Evolutionary conservation across 352 stramenopile genomes (phyloP).

Genomic region (Globisporangium spinosum): DNA sequence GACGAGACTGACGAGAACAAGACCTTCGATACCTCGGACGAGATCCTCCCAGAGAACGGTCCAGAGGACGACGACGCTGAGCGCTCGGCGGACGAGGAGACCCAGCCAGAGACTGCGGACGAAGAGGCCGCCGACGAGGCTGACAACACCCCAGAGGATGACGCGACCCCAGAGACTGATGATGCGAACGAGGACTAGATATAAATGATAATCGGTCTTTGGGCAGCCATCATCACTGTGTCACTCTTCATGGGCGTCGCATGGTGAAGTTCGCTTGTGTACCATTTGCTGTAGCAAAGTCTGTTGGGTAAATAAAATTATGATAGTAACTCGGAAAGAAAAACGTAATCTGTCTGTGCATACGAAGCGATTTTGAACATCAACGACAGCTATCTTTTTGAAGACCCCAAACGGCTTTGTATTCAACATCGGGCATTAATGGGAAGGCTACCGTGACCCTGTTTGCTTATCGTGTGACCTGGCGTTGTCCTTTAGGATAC

Average conservation of each 20-base stretch:
- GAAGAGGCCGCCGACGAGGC: neutral
- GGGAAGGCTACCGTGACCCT: too few species aligned
- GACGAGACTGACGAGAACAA: neutral
- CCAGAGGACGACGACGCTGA: constrained; percentile 6
- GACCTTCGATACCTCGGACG: neutral
- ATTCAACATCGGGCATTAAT: too few species aligned
- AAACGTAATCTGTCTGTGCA: neutral
- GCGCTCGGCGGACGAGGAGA: neutral
- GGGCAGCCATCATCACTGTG: neutral
- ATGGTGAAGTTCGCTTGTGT: neutral
- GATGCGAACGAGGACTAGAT: neutral
- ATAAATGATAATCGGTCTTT: neutral
- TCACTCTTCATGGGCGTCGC: neutral
- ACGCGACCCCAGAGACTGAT: neutral
- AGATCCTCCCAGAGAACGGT: constrained; percentile 12
- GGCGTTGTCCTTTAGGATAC: too few species aligned
- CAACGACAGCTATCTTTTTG: too few species aligned
- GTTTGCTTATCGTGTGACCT: too few species aligned
- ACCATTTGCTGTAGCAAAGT: constrained; percentile 1
- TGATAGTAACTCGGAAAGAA: constrained; percentile 8
- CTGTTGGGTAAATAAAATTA: constrained; percentile 6
- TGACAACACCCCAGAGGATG: neutral
- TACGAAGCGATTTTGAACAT: too few species aligned
- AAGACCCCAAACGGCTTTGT: too few species aligned
- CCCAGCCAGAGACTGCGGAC: neutral